Evolutionary conservation across 805 yeast species (phyloP), one percentile per base, ranked within the genome.

Genomic region (Metschnikowia lachancei): DNA sequence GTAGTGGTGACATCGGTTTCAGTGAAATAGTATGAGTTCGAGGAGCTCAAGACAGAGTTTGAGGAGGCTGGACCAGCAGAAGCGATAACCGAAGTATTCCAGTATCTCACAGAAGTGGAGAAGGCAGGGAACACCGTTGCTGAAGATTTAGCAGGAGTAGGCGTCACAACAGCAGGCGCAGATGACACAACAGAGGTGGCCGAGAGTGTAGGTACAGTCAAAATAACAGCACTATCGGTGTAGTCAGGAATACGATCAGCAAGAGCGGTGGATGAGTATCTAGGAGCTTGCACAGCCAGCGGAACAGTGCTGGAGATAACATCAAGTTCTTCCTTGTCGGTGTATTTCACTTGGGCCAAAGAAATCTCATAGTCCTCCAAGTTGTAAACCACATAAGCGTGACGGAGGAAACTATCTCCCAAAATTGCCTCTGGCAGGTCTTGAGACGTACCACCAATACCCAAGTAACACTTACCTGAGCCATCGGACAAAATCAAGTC

Each of bases 311-410:
- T 50, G 6, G 65, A 50, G 35, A 82, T 72, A 10, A 64, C 69
- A 41, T 78, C 79, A 37, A 81, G 70, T 46, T 77, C 62, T 45
- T 65, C 66, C 10, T 59, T 61, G 17, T 49, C 53, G 6, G 59
- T 43, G 46, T 52, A 54, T 85, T 41, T 5, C 28, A 26, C 28
- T 26, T 26, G 28, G 3, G 28, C 28, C 28, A 26, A 26, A 5
- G 28, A 26, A 26, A 26, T 26, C 28, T 26, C 28, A 26, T 26
- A 26, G 28, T 26, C 28, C 10, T 26, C 28, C 28, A 82, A 63
- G 61, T 85, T 85, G 61, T 76, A 82, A 13, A 82, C 87, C 24
- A 80, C 73, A 60, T 82, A 84, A 2, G 82, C 81, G 46, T 78
- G 74, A 45, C 86, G 71, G 51, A 85, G 64, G 58, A 85, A 76